Evolutionary conservation across 768 basidiomycete genomes (phyloP).

Genomic region (Calocybe indica): DNA sequence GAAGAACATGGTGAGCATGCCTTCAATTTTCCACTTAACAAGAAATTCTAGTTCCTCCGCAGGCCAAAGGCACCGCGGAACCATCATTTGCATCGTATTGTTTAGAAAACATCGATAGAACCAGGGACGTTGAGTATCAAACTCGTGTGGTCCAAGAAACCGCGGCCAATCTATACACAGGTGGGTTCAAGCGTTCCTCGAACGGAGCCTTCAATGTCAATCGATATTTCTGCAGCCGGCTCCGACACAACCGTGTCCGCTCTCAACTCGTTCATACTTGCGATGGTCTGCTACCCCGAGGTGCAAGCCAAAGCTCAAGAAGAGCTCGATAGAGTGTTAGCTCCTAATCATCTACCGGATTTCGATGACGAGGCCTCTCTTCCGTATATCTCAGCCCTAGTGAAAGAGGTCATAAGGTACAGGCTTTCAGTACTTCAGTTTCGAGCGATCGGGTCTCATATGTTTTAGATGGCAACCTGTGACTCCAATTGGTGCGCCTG

Average conservation of each 20-base stretch:
- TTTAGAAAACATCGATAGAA: slow-evolving; percentile 12
- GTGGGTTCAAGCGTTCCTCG: too few relatives aligned
- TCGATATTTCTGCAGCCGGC: background rate
- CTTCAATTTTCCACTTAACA: background rate
- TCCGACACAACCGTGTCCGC: background rate
- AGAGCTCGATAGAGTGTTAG: slow-evolving; percentile 11
- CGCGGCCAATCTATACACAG: too few relatives aligned
- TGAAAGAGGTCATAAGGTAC: slow-evolving; percentile 11
- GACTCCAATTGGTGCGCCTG: slow-evolving; percentile 1
- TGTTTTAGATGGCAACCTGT: slow-evolving; percentile 1
- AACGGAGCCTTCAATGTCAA: too few relatives aligned
- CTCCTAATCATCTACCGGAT: slow-evolving; percentile 7
- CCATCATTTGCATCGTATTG: slow-evolving; percentile 16
- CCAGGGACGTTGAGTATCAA: slow-evolving; percentile 8
- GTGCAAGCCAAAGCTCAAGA: slow-evolving; percentile 16
- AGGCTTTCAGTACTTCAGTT: background rate
- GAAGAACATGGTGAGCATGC: slow-evolving; percentile 10
- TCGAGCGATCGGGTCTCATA: background rate
- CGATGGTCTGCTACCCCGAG: slow-evolving; percentile 11
- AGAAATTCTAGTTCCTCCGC: background rate
- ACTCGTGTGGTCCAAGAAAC: too few relatives aligned
- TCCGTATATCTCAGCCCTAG: slow-evolving; percentile 12
- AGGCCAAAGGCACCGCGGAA: slow-evolving; percentile 13
- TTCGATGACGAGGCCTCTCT: slow-evolving; percentile 7
- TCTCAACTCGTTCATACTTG: background rate